Evolutionary conservation across 768 basidiomycete genomes (phyloP).

Genomic region (Pisolithus marmoratus): DNA sequence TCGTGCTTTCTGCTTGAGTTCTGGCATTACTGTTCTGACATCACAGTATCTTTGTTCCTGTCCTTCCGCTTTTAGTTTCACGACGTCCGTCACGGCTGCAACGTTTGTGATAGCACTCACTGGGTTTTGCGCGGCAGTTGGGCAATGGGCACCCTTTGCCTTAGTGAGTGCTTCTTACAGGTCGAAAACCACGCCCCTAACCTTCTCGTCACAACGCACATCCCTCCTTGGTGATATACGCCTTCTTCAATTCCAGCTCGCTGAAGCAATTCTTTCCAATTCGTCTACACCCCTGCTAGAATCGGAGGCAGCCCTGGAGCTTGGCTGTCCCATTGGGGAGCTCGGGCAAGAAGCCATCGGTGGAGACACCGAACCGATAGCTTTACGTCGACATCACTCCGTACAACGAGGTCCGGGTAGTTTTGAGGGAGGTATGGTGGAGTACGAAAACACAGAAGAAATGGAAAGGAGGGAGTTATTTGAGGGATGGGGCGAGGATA

Average conservation of each 20-base stretch:
- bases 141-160: slow-evolving; percentile 91
- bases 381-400: slow-evolving; percentile 3
- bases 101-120: slow-evolving; percentile 71
- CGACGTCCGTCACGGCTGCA: slow-evolving; percentile 61
- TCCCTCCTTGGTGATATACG: slow-evolving; percentile 8
- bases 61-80: slow-evolving; percentile 46
- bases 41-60: slow-evolving; percentile 3
- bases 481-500: not conserved
- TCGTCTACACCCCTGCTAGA: slow-evolving; percentile 32
- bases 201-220: not conserved
- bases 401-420: not conserved
- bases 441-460: not conserved
- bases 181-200: not conserved
- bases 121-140: slow-evolving; percentile 91
- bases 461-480: not conserved
- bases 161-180: slow-evolving; percentile 45
- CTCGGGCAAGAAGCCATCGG: not conserved
- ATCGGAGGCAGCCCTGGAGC: slow-evolving; percentile 15
- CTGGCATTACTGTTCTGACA: slow-evolving; percentile 10
- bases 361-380: not conserved
- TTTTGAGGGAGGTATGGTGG: not conserved
- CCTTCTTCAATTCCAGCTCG: slow-evolving; percentile 47
- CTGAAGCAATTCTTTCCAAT: slow-evolving; percentile 77
- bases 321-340: not conserved
- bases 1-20: slow-evolving; percentile 1